Conservation (phyloP, 2,329 filamentous ascomycete genomes). For the Hirsutella minnesotensis region DNA sequence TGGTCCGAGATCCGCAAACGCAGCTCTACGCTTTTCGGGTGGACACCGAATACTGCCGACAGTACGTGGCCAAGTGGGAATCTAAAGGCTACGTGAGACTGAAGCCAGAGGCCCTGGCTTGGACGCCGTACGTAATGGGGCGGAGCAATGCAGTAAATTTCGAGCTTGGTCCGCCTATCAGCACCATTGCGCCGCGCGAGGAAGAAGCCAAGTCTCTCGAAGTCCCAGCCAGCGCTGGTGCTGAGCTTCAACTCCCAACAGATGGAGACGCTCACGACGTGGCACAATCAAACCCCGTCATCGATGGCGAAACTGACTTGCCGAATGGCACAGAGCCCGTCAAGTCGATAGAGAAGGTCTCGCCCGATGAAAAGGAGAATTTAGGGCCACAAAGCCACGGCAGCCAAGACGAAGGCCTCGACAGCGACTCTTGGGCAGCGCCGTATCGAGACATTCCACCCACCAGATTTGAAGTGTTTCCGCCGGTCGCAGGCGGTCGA, state of each 20-base stretch:
- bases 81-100: conserved; percentile 78
- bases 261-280: conserved; percentile 11
- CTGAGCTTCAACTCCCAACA: conserved; percentile 9
- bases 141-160: conserved; percentile 72
- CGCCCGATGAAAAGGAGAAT: conserved; percentile 21
- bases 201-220: conserved; percentile 42
- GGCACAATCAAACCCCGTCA: background rate
- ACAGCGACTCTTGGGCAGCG: conserved; percentile 27
- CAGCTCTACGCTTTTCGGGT: conserved; percentile 82
- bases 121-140: conserved; percentile 97
- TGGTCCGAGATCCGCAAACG: conserved; percentile 82
- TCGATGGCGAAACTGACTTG: conserved; percentile 4
- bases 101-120: conserved; percentile 68
- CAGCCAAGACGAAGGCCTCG: conserved; percentile 13
- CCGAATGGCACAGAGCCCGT: conserved; percentile 13
- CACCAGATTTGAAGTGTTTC: conserved; percentile 67
- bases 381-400: conserved; percentile 11
- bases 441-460: conserved; percentile 50
- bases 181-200: conserved; percentile 78
- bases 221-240: conserved; percentile 10
- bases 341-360: conserved; percentile 17
- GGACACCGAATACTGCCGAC: conserved; percentile 72
- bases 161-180: conserved; percentile 68
- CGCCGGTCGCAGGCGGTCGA: conserved; percentile 42
- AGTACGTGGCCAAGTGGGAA: conserved; percentile 84